Evolutionary conservation across 192 early-diverging fungal genomes (phyloP), one percentile per base, ranked within the genome.

Genomic region (Podila epicladia): DNA sequence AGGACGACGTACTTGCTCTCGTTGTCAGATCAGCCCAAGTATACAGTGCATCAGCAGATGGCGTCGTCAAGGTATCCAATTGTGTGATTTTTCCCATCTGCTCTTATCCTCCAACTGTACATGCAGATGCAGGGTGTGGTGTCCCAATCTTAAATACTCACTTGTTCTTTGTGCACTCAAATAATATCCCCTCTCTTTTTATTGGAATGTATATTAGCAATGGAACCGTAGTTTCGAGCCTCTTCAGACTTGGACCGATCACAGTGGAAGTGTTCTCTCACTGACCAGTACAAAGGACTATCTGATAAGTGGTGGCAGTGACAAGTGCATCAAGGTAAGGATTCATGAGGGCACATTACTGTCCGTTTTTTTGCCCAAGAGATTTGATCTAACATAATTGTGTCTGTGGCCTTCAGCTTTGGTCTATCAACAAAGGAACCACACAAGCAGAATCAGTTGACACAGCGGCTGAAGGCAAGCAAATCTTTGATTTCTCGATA

Each of bases 21-120:
- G 68, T 71, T 4, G 62, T 89, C 19, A 61, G 75, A 62, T 70
- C 67, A 31, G 72, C 76, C 26, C 82, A 85, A 41, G 74, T 93
- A 35, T 91, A 85, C 31, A 87, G 90, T 63, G 93, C 86, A 9
- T 91, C 88, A 6, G 91, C 92, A 12, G 92, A 93, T 84, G 92
- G 93, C 49, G 82, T 83, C 48, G 85, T 93, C 17, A 89, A 89
- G 64, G 85, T 89, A 74, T 53, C 5, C 11, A 58, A 76, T 82
- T 64, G 48, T 64, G 64, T 77, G 61, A 76, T 73, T 73, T 64
- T 31, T 19, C 19, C n/a, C 19, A 53, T 22, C n/a, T 22, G 53
- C 53, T n/a, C 20, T 55, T n/a, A 17, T 26, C 19, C 53, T 20
- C 3, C 3, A 9, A 12, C 53, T 55, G 15, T 55, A n/a, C 53